Evolutionary conservation across 164 flowering plant species (phyloP).

Genomic region (Cinnamomum micranthum): DNA sequence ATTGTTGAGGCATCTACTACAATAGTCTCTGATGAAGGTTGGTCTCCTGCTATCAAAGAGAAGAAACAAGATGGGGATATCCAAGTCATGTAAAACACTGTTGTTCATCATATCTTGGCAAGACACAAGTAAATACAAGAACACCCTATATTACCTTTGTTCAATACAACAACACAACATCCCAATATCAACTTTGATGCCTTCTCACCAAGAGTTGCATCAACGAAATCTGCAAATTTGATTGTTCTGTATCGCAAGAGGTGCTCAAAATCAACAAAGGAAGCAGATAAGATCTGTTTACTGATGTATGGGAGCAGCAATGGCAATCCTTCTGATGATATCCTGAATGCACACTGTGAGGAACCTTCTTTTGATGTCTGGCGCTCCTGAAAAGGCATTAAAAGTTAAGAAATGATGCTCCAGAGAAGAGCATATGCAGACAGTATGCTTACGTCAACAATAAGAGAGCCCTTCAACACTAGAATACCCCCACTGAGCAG

Average conservation of each 20-base stretch:
- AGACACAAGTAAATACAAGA: not conserved
- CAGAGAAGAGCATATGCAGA: not conserved
- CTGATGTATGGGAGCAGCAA: conserved; percentile 84
- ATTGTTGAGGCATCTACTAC: conserved; percentile 52
- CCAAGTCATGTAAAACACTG: not conserved
- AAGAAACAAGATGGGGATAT: not conserved
- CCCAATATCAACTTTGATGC: conserved; percentile 65
- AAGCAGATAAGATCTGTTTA: conserved; percentile 65
- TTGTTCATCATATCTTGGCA: not conserved
- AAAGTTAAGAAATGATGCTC: not conserved
- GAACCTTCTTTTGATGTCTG: conserved; percentile 75
- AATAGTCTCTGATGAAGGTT: conserved; percentile 22
- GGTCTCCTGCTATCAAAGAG: conserved; percentile 29
- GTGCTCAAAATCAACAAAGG: conserved; percentile 72
- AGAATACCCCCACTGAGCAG: not conserved
- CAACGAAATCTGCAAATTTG: conserved; percentile 77
- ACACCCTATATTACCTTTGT: conserved; percentile 36
- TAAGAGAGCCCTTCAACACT: too few species aligned
- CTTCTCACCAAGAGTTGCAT: conserved; percentile 60
- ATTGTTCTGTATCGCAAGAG: conserved; percentile 70
- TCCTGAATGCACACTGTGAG: conserved; percentile 66
- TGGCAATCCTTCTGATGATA: conserved; percentile 97
- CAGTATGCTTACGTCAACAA: not conserved
- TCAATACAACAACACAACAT: conserved; percentile 70
- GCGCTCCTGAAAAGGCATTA: conserved; percentile 56